A percentile compares a stretch with the other conserved stretches of the same genome.
phyloP scores from a whole-genome alignment of 805 yeast genomes.

The Wickerhamomyces ciferrii region DNA sequence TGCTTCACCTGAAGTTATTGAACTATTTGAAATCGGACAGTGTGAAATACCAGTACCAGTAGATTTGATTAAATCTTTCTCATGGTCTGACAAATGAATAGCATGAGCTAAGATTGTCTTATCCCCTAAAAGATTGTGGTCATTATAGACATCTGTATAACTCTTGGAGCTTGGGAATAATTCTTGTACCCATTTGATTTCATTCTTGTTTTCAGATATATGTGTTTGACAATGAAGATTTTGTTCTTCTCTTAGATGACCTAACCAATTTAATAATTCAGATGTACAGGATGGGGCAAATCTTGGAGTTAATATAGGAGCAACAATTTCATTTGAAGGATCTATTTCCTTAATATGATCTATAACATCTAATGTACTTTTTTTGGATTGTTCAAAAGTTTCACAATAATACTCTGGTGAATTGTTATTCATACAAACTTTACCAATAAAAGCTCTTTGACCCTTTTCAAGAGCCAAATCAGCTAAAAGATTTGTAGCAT shows the following conservation, averaged over 20 bases:
- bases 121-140: slow-evolving; percentile 50
- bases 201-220: slow-evolving; percentile 74
- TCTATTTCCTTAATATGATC: slow-evolving; percentile 50
- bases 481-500: slow-evolving; percentile 73
- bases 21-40: slow-evolving; percentile 89
- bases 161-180: slow-evolving; percentile 65
- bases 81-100: slow-evolving; percentile 65
- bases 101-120: slow-evolving; percentile 89
- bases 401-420: slow-evolving; percentile 71
- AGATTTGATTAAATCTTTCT: slow-evolving; percentile 48
- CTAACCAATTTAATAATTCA: slow-evolving; percentile 57
- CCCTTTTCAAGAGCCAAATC: slow-evolving; percentile 61
- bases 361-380: slow-evolving; percentile 50
- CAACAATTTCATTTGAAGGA: slow-evolving; percentile 45
- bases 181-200: slow-evolving; percentile 65
- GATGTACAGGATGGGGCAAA: slow-evolving; percentile 87
- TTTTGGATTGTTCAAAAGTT: slow-evolving; percentile 45
- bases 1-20: slow-evolving; percentile 88
- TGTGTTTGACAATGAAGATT: slow-evolving; percentile 82
- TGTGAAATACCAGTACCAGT: slow-evolving; percentile 75
- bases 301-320: slow-evolving; percentile 85
- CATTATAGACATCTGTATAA: slow-evolving; percentile 77
- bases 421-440: slow-evolving; percentile 89
- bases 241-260: slow-evolving; percentile 42
- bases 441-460: slow-evolving; percentile 87